Base-by-base conservation (phyloP, 768 basidiomycete genomes). In the Amanita molliuscula region DNA sequence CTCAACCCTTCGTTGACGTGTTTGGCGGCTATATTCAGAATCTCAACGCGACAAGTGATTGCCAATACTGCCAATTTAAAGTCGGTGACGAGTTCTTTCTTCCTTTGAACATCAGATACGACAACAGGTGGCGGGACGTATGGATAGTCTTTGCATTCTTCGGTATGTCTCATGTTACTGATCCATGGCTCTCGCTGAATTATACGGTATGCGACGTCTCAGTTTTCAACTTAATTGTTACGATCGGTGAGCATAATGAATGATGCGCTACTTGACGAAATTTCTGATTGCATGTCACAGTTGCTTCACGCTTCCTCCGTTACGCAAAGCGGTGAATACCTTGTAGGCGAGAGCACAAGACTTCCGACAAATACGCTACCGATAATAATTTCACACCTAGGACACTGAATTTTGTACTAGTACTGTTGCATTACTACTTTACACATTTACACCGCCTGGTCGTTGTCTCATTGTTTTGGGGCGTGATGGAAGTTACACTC, bases 21-120 rank as follows among this genome's bases (percentile, higher is more conserved):
- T 72, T 76, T 44, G 85, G 86, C 0, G 91, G 91, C 0, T 92
- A 92, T 63, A 65, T 94, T 13, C 72, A 81, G 50, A 81, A 92
- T 56, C 71, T 75, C 0, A 67, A 72, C 48, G 86, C 75, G 9
- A 82, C 79, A 0, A 48, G 61, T 1, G 60, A 64, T 5, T 94
- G 92, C 62, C 72, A 75, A 13, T 93, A 89, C 62, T 93, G 91
- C 58, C 76, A 79, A 57, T 88, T 76, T 59, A 48, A 55, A 58
- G 65, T 76, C 20, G 86, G 87, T 0, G 83, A 89, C 55, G 67
- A 89, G 54, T 90, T 83, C 66, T 85, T 72, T 61, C 57, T 62
- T 9, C 83, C 83, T 0, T 64, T 90, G 37, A 85, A 85, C 54
- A 86, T 90, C 57, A 60, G 61, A 0, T 88, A 72, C 60, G 66